These are phyloP conservation scores for Afroboletus lepidellus DNA, from an alignment of 1,284 basidiomycete genomes.

Conservation along the genomic window DNA sequence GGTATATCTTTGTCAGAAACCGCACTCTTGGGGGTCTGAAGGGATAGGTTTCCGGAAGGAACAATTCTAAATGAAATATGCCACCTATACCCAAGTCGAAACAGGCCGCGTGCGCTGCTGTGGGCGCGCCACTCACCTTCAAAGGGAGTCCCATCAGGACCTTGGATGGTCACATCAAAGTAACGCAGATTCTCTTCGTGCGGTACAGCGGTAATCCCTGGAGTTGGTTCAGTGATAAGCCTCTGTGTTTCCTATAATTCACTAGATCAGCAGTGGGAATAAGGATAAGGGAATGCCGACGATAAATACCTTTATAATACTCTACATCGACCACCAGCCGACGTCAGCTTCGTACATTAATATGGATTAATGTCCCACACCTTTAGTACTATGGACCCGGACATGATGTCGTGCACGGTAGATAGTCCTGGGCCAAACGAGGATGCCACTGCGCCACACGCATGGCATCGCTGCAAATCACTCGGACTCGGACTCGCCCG, in stretches of 20 bases:
- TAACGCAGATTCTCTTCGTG: constrained; percentile 98
- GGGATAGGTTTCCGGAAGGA: constrained; percentile 98
- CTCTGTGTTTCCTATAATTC: constrained; percentile 88
- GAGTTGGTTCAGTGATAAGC: constrained; percentile 92
- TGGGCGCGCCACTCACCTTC: constrained; percentile 61
- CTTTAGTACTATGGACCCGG: constrained; percentile 36
- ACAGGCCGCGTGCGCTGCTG: background rate
- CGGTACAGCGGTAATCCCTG: constrained; percentile 89
- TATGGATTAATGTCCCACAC: constrained; percentile 9
- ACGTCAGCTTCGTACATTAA: constrained; percentile 14
- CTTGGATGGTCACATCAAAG: constrained; percentile 97
- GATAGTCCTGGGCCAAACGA: constrained; percentile 16
- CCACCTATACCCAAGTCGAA: constrained; percentile 62
- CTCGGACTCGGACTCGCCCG: constrained; percentile 16
- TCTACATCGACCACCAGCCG: constrained; percentile 34
- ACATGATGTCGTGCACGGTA: constrained; percentile 16
- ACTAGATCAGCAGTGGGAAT: constrained; percentile 21
- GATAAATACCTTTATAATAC: constrained; percentile 54
- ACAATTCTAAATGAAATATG: constrained; percentile 92
- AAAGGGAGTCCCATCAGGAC: constrained; percentile 93
- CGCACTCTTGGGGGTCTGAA: constrained; percentile 99
- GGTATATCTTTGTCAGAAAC: constrained; percentile 99
- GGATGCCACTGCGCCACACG: too few relatives aligned
- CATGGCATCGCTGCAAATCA: background rate
- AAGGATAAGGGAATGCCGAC: constrained; percentile 14